Base-by-base conservation (phyloP, 139 green algal species). In the Limnomonas spitsbergensis region DNA sequence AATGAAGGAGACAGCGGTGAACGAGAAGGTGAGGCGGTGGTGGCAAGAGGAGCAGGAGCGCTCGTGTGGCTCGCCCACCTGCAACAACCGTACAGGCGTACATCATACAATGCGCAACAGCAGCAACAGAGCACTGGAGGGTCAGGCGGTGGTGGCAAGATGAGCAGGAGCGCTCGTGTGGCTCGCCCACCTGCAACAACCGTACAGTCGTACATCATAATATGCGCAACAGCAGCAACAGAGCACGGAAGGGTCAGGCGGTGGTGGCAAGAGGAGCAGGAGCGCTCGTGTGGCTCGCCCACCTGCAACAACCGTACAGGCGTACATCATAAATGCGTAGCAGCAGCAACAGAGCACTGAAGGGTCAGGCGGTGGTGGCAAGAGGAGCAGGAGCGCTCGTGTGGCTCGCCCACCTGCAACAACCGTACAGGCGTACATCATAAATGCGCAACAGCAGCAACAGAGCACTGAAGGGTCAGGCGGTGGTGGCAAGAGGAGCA, bases 41-140 rank as follows among this genome's bases (percentile, higher is more conserved):
- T 87, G 82, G 56, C 82, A 87, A 40, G 40, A 73, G 75, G 73
- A 77, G 70, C 82, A 87, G 7, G 34, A 36, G 42, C 82, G 82
- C 42, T 66, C 75, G 35, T 54, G 75, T 35, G 74, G 78, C 74
- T 79, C 1, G 40, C 82, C 82, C 29, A 86, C 74, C 82, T 86
- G 42, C 2, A 3, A 20, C 32, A 35, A 14, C 36, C 3, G 27
- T 7, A 40, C 31, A 52, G 9, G 53, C 26, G 9, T 78, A 24
- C 73, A 39, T 4, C 20, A 61, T 14, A 61, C 20, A 61, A 61
- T 20, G 20, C n/a, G n/a, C n/a, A n/a, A n/a, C n/a, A n/a, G n/a
- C n/a, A n/a, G n/a, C 78, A 0, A 75, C 75, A 0, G 75, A 31
- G 31, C 83, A 47, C 24, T 38, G 42, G 26, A 87, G n/a, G 1